Conservation (phyloP, 2,329 filamentous ascomycete genomes). For the Parafenestella ontariensis region DNA sequence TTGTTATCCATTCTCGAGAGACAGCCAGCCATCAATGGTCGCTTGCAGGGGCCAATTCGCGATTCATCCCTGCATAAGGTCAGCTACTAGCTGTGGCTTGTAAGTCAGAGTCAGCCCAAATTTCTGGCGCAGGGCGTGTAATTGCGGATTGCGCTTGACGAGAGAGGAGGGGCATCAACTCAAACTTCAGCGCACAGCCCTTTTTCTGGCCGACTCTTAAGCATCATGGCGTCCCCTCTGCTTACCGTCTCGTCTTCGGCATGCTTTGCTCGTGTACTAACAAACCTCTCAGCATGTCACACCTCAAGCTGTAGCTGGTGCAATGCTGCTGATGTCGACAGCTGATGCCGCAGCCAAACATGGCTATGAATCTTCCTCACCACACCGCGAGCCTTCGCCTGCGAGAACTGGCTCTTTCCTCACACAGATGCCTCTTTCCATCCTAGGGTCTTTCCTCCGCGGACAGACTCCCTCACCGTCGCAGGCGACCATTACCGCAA, state of each 20-base stretch:
- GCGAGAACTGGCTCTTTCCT: constrained; percentile 35
- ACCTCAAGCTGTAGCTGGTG: constrained; percentile 13
- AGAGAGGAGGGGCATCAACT: constrained; percentile 20
- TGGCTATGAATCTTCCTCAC: constrained; percentile 40
- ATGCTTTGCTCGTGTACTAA: constrained; percentile 20
- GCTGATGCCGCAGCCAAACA: constrained; percentile 45
- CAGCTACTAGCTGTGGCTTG: constrained; percentile 38
- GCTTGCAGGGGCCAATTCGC: constrained; percentile 8
- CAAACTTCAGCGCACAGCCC: constrained; percentile 33
- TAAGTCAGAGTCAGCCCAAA: constrained; percentile 32
- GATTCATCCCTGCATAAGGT: constrained; percentile 20
- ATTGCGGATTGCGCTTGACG: constrained; percentile 14
- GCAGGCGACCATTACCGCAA: constrained; percentile 1
- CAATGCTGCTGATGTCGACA: constrained; percentile 49
- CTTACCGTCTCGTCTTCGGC: constrained; percentile 11
- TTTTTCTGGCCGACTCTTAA: constrained; percentile 16
- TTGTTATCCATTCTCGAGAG: too few species aligned
- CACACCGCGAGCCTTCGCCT: constrained; percentile 24
- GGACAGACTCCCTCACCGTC: constrained; percentile 29
- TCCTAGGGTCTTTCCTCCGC: constrained; percentile 41
- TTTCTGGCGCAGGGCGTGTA: constrained; percentile 12
- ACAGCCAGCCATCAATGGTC: background rate
- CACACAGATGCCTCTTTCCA: constrained; percentile 43
- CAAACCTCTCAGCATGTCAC: constrained; percentile 25
- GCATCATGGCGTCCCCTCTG: constrained; percentile 22